Conservation (phyloP, 257 asterid species). For the Misopates orontium region DNA sequence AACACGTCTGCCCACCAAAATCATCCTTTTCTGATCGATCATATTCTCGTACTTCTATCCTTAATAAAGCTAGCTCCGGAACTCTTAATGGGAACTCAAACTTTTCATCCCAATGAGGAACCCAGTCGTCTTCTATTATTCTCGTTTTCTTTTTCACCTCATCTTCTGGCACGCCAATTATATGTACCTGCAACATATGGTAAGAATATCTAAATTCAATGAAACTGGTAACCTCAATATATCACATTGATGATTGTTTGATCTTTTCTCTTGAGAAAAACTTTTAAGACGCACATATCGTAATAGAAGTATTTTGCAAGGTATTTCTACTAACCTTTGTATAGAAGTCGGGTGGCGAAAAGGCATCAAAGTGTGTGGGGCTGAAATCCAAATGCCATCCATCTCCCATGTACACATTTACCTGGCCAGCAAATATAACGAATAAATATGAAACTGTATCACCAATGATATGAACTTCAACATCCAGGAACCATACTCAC, state of each 20-base stretch:
- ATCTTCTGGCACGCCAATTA: slow-evolving; percentile 76
- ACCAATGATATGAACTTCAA: background rate
- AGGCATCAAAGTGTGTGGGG: slow-evolving; percentile 86
- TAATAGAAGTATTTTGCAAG: no score
- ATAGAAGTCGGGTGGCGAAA: slow-evolving; percentile 94
- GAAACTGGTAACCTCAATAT: no score
- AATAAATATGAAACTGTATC: background rate
- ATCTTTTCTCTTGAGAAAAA: no score
- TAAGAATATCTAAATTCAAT: no score
- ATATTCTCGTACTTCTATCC: slow-evolving; percentile 80
- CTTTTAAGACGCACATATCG: no score
- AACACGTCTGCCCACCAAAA: slow-evolving; percentile 94
- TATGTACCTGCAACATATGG: slow-evolving; percentile 46
- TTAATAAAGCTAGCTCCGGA: slow-evolving; percentile 83
- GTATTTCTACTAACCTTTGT: slow-evolving; percentile 52
- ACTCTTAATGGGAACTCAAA: slow-evolving; percentile 76
- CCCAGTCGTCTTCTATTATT: slow-evolving; percentile 91
- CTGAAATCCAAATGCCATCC: slow-evolving; percentile 99
- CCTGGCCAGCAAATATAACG: slow-evolving; percentile 40
- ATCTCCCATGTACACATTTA: slow-evolving; percentile 80
- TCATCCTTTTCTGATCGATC: slow-evolving; percentile 92
- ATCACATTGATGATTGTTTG: no score
- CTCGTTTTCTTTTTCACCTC: slow-evolving; percentile 68
- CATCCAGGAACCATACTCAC: slow-evolving; percentile 32
- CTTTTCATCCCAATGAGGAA: slow-evolving; percentile 88